Base-by-base conservation (phyloP, 495 filamentous ascomycete species). In the Lasiosphaeris hirsuta region DNA sequence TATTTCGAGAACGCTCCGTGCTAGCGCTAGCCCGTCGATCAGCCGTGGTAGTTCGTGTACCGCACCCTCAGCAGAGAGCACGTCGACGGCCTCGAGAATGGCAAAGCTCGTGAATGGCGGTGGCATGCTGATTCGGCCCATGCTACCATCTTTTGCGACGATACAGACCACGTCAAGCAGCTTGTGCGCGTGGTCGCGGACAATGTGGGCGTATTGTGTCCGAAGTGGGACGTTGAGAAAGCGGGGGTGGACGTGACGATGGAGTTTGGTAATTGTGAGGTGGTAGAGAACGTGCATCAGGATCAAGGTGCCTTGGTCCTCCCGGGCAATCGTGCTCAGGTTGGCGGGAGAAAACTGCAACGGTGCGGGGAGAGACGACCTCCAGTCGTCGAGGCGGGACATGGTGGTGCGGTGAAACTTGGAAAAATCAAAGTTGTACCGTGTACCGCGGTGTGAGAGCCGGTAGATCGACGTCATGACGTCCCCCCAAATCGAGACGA, bases 401-500 rank as follows among this genome's bases (percentile, higher is more conserved):
- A 77, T 67, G n/a, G 76, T 74, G 13, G 64, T 72, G 7, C 67
- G 66, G 51, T 86, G 79, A 51, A 84, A 84, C 13, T 73, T 67
- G 49, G 78, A 75, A 52, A 81, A 81, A 42, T 66, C 62, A 10
- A 62, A 56, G 34, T 52, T 45, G 4, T 69, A 60, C 7, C 72
- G 64, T 7, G 71, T 58, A 6, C 76, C 72, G 23, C 79, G 75
- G 53, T 86, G 72, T 1, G 80, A 70, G 23, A 79, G 57, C 36
- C 84, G 78, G 64, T 83, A 82, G 33, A 81, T 78, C 49, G 82
- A 74, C 7, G 79, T 72, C 61, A 82, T 81, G 3, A 87, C 79
- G 35, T 89, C 82, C 1, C 82, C 81, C 83, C 81, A 89, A 17
- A 88, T 78, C 2, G 82, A 76, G 19, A 83, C 72, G 15, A 89